Conservation (phyloP, 73 alveolate genomes). For the Durusdinium trenchii region DNA sequence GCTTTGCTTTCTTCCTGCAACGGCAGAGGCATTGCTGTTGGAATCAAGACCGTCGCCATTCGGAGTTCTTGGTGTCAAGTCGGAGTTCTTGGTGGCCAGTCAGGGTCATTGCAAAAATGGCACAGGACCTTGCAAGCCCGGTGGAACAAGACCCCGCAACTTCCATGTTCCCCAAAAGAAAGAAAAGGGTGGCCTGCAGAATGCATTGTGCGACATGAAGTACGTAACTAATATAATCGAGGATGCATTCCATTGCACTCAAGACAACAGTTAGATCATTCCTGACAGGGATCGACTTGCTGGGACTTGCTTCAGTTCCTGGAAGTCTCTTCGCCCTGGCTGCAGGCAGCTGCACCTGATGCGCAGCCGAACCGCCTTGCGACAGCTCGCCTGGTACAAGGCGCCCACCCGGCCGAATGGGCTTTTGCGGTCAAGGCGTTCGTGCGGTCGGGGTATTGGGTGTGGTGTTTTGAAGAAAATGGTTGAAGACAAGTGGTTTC, state of each 20-base stretch:
- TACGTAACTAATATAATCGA: too few species aligned
- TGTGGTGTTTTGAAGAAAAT: not conserved
- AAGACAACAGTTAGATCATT: too few species aligned
- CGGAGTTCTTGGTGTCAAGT: not conserved
- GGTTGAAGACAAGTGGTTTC: too few species aligned
- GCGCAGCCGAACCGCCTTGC: slow-evolving; percentile 77
- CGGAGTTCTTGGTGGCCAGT: not conserved
- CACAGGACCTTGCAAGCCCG: too few species aligned
- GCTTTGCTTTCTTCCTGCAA: slow-evolving; percentile 62
- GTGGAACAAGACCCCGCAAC: too few species aligned
- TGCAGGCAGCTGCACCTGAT: slow-evolving; percentile 82
- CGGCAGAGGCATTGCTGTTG: slow-evolving; percentile 43
- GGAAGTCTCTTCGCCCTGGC: not conserved
- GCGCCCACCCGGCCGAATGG: not conserved
- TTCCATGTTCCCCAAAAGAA: too few species aligned
- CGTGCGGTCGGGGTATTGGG: not conserved
- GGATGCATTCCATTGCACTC: too few species aligned
- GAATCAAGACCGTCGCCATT: not conserved
- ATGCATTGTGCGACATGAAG: too few species aligned
- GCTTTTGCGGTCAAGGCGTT: not conserved
- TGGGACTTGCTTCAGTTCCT: not conserved
- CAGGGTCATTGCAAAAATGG: not conserved
- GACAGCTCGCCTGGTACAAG: slow-evolving; percentile 94
- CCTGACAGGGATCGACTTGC: too few species aligned
- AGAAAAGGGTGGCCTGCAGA: too few species aligned